Conservation (phyloP, 176 grass and related monocot species). For the Raddia distichophylla region DNA sequence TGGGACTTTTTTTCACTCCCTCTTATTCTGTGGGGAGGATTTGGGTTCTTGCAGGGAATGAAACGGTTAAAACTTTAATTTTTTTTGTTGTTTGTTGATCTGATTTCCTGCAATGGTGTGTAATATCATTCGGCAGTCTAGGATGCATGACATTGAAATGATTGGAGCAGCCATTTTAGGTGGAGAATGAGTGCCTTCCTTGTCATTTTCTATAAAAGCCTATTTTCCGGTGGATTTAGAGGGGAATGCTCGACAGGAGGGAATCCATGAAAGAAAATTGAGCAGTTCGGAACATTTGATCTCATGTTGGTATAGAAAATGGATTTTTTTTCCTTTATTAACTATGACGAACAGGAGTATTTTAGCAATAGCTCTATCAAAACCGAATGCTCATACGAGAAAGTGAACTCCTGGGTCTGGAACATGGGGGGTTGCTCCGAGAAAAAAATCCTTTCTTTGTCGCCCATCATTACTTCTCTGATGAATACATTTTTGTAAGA, state of each 20-base stretch:
- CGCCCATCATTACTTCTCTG: background rate
- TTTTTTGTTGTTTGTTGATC: background rate
- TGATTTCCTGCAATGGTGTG: background rate
- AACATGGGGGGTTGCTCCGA: too few species aligned
- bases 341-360: background rate
- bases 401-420: too few species aligned
- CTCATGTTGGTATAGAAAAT: too few species aligned
- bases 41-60: background rate
- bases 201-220: background rate
- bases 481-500: slow-evolving; percentile 1
- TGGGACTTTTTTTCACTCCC: background rate
- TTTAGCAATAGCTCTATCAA: slow-evolving; percentile 10
- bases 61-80: background rate
- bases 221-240: background rate
- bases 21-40: background rate
- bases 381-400: too few species aligned
- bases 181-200: background rate
- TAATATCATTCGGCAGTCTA: background rate
- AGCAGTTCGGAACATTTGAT: slow-evolving; percentile 1
- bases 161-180: background rate
- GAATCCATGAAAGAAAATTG: background rate
- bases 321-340: too few species aligned
- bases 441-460: too few species aligned
- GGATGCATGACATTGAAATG: background rate
- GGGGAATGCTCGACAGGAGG: background rate